These are phyloP conservation scores for Bisporella sp. DNA, from an alignment of 2,329 filamentous ascomycete genomes.

Conservation along the genomic window DNA sequence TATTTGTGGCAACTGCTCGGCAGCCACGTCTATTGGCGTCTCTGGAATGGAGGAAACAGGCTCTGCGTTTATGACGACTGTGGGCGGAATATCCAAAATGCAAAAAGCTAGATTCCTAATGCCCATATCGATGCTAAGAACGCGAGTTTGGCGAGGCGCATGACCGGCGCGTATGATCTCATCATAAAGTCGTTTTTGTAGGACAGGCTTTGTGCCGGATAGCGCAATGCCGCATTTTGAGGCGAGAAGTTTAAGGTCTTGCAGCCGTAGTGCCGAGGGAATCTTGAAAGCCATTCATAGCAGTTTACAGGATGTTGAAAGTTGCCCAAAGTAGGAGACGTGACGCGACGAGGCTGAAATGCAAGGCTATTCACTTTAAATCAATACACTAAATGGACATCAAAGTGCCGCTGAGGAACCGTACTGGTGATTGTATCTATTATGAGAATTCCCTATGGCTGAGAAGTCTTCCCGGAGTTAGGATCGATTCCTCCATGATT, in stretches of 20 bases:
- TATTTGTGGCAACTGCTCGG: conserved; percentile 14
- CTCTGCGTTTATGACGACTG: too few species aligned
- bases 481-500: too few species aligned
- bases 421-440: too few species aligned
- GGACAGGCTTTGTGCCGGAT: conserved; percentile 50
- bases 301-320: not conserved
- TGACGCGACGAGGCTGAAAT: too few species aligned
- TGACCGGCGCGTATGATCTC: conserved; percentile 25
- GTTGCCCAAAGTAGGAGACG: too few species aligned
- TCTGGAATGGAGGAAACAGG: not conserved
- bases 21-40: not conserved
- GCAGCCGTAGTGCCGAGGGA: conserved; percentile 36
- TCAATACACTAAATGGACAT: too few species aligned
- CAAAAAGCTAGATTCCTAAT: conserved; percentile 76
- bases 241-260: conserved; percentile 51
- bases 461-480: too few species aligned
- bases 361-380: too few species aligned
- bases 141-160: conserved; percentile 27
- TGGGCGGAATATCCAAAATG: conserved; percentile 37
- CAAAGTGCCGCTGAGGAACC: too few species aligned
- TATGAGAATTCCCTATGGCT: too few species aligned
- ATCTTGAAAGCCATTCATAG: conserved; percentile 26
- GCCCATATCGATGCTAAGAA: conserved; percentile 80
- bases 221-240: conserved; percentile 51
- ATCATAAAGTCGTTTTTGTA: conserved; percentile 43